Evolutionary conservation across 2,329 filamentous ascomycete genomes (phyloP).

Genomic region (Alternaria metachromatica): DNA sequence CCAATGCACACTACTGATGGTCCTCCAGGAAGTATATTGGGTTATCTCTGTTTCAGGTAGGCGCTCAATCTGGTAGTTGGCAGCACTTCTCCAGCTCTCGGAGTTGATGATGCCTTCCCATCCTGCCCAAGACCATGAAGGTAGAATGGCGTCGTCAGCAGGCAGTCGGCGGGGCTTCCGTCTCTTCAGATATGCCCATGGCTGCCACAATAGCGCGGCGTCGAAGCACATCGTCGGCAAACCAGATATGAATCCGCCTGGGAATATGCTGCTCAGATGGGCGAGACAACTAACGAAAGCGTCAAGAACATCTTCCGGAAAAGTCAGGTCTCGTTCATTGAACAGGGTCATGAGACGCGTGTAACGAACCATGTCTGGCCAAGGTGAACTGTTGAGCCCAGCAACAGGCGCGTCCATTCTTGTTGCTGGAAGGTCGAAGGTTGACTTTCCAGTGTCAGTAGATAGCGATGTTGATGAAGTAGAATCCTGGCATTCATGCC

Average conservation of each 20-base stretch:
- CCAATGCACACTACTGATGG: background rate
- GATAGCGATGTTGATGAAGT: no score
- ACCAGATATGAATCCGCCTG: slow-evolving; percentile 24
- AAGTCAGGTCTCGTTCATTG: slow-evolving; percentile 17
- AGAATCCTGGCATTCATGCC: slow-evolving; percentile 12
- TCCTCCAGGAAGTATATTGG: background rate
- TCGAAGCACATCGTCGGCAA: slow-evolving; percentile 30
- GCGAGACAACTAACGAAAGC: slow-evolving; percentile 24
- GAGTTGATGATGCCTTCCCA: slow-evolving; percentile 18
- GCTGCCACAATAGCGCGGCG: slow-evolving; percentile 26
- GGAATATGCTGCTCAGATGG: slow-evolving; percentile 14
- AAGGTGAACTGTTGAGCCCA: background rate
- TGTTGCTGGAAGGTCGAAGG: no score
- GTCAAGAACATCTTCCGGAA: slow-evolving; percentile 24
- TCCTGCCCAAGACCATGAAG: slow-evolving; percentile 23
- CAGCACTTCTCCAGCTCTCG: slow-evolving; percentile 23
- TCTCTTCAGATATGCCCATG: slow-evolving; percentile 11
- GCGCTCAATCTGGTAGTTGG: slow-evolving; percentile 15
- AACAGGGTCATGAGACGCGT: background rate
- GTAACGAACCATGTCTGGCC: background rate
- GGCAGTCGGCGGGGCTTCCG: background rate
- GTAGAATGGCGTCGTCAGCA: background rate
- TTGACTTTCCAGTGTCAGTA: no score
- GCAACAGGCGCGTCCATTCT: background rate
- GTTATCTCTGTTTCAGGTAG: background rate